These are phyloP conservation scores for Aspergillus hiratsukae DNA, from an alignment of 2,329 filamentous ascomycete species.

Conservation along the genomic window DNA sequence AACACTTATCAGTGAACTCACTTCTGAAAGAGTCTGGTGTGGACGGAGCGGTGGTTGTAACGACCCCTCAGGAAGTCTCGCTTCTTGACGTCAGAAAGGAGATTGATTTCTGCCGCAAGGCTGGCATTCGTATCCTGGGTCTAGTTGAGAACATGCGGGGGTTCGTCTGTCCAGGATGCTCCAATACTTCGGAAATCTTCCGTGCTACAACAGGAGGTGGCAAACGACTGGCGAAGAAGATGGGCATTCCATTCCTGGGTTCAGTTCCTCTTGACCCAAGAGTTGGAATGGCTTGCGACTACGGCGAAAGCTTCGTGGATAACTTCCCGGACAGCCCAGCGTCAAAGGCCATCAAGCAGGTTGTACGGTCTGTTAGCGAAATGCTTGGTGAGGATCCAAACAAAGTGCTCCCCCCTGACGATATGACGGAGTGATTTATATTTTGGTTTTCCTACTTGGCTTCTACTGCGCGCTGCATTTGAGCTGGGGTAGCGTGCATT, in stretches of 20 bases:
- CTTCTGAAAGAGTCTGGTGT: conserved; percentile 88
- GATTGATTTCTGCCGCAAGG: conserved; percentile 95
- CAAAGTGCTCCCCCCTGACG: conserved; percentile 38
- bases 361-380: conserved; percentile 68
- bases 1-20: conserved; percentile 90
- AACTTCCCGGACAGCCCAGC: conserved; percentile 90
- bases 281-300: conserved; percentile 95
- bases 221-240: conserved; percentile 72
- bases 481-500: conserved; percentile 2
- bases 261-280: conserved; percentile 86
- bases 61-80: conserved; percentile 90
- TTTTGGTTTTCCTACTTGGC: conserved; percentile 7
- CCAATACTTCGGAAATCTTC: conserved; percentile 77
- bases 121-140: conserved; percentile 80
- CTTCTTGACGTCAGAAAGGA: conserved; percentile 93
- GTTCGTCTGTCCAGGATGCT: conserved; percentile 93
- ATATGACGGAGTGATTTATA: conserved; percentile 19
- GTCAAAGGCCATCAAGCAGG: conserved; percentile 71
- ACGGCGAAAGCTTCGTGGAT: conserved; percentile 95
- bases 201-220: conserved; percentile 86
- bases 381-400: conserved; percentile 62
- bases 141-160: conserved; percentile 98
- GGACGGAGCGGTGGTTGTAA: conserved; percentile 87
- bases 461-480: conserved; percentile 20
- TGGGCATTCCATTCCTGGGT: conserved; percentile 82